Evolutionary conservation across 192 early-diverging fungal genomes (phyloP).

Genomic region (Backusella macrospora): DNA sequence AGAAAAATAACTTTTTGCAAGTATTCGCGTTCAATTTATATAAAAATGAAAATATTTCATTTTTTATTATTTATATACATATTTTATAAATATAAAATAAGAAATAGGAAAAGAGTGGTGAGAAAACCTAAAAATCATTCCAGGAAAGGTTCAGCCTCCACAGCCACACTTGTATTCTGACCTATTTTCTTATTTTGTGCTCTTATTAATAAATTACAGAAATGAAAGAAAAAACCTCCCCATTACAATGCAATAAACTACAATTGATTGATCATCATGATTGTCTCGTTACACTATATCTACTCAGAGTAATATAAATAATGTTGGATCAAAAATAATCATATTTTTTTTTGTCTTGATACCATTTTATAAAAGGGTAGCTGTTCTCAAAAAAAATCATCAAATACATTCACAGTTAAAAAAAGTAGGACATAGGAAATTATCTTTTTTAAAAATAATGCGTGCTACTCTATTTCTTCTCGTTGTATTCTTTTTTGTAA

Average conservation of each 20-base stretch:
- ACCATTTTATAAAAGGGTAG: too few species aligned
- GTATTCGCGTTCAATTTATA: too few species aligned
- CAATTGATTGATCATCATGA: neutral
- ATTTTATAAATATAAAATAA: neutral
- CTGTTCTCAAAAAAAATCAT: too few species aligned
- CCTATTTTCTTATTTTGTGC: neutral
- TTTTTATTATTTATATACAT: too few species aligned
- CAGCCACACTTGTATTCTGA: slow-evolving; percentile 4
- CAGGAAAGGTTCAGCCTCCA: neutral
- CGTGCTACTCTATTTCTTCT: neutral
- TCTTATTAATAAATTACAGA: too few species aligned
- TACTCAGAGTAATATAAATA: neutral
- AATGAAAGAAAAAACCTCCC: too few species aligned
- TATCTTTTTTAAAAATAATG: neutral
- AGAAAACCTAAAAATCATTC: neutral
- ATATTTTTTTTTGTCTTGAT: too few species aligned
- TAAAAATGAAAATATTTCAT: too few species aligned
- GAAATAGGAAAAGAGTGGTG: too few species aligned
- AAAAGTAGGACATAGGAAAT: too few species aligned
- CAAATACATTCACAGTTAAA: too few species aligned
- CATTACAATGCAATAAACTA: neutral
- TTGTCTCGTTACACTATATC: neutral
- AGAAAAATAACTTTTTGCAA: too few species aligned
- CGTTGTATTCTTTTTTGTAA: neutral
- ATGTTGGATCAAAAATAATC: neutral